phyloP scores from a whole-genome alignment of 768 basidiomycete genomes.

The Mycena kentingensis region DNA sequence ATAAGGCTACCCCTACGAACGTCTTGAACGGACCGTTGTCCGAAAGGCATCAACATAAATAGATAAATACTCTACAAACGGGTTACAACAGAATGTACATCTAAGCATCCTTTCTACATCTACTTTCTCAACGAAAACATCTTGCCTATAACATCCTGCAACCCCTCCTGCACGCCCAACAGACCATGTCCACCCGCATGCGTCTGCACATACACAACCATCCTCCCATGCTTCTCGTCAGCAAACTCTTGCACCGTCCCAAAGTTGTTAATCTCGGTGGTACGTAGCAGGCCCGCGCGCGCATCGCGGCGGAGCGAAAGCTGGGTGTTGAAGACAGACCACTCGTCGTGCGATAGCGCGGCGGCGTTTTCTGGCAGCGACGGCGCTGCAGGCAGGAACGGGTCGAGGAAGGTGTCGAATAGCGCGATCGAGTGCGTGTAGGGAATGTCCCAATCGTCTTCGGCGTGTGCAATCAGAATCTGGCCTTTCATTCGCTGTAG shows the following conservation, averaged over 20 bases:
- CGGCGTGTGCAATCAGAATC: conserved; percentile 72
- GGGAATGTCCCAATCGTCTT: conserved; percentile 75
- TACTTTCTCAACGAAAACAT: conserved; percentile 30
- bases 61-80: too few species aligned
- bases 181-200: conserved; percentile 64
- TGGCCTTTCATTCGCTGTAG: conserved; percentile 65
- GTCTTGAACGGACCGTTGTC: too few species aligned
- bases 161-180: conserved; percentile 67
- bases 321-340: conserved; percentile 43
- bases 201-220: conserved; percentile 62
- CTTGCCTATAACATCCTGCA: conserved; percentile 63
- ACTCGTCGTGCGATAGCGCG: conserved; percentile 42
- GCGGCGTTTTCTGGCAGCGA: conserved; percentile 38
- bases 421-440: conserved; percentile 66
- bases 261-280: conserved; percentile 47
- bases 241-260: conserved; percentile 57
- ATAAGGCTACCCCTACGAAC: too few species aligned
- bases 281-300: conserved; percentile 48
- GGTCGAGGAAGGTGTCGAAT: conserved; percentile 68
- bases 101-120: too few species aligned
- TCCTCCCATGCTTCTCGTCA: conserved; percentile 39
- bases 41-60: too few species aligned
- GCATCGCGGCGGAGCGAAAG: conserved; percentile 41
- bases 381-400: conserved; percentile 53
- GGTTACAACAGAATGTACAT: too few species aligned